A percentile compares a stretch with the other conserved stretches of the same genome.
Evolutionary conservation across 176 grass and related monocot genomes (phyloP).

Genomic region (Tillandsia fasciculata): DNA sequence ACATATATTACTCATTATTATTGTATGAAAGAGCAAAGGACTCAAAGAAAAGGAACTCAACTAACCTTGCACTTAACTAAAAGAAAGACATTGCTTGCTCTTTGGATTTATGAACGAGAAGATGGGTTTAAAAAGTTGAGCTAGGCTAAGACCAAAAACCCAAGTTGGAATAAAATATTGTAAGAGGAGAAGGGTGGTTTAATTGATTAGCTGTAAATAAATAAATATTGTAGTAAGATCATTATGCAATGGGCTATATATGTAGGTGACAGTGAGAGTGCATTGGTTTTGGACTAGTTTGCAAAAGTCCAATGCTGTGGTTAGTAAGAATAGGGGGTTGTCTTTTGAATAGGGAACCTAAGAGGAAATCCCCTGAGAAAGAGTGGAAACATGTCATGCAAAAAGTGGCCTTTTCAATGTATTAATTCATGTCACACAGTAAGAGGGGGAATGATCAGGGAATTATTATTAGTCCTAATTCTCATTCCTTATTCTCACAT

Average conservation of each 20-base stretch:
- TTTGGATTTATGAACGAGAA: slow-evolving; percentile 12
- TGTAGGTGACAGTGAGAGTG: slow-evolving; percentile 5
- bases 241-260: background rate
- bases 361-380: slow-evolving; percentile 2
- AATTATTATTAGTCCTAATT: background rate
- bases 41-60: background rate
- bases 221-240: background rate
- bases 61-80: background rate
- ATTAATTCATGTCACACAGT: slow-evolving; percentile 5
- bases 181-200: background rate
- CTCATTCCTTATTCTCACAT: slow-evolving; percentile 4
- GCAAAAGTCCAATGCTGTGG: background rate
- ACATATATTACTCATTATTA: background rate
- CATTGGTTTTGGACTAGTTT: slow-evolving; percentile 7
- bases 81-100: slow-evolving; percentile 5
- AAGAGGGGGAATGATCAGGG: background rate
- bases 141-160: background rate
- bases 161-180: background rate
- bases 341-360: slow-evolving; percentile 19
- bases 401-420: background rate
- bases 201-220: background rate
- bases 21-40: background rate
- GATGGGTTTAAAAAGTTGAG: slow-evolving; percentile 14
- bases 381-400: background rate
- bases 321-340: slow-evolving; percentile 9